phyloP scores from a whole-genome alignment of 495 filamentous ascomycete genomes.

The Penicillium psychrofluorescens region DNA sequence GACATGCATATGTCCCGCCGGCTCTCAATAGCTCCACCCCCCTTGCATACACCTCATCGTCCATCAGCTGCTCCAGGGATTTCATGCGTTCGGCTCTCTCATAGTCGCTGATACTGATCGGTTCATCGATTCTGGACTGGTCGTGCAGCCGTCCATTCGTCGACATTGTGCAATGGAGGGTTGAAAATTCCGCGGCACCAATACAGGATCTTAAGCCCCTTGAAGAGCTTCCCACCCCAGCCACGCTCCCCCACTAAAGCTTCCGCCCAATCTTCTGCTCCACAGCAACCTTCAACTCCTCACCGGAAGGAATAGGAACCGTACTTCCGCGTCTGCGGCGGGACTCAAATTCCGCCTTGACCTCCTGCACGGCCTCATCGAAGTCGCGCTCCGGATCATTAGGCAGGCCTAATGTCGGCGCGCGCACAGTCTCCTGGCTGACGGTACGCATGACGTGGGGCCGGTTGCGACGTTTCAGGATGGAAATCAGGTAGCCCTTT shows the following conservation, averaged over 20 bases:
- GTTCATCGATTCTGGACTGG: too few species aligned
- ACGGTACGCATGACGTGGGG: constrained; percentile 19
- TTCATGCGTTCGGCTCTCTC: too few species aligned
- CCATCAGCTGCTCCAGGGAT: too few species aligned
- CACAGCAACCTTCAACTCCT: constrained; percentile 39
- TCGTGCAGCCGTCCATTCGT: too few species aligned
- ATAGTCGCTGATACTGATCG: too few species aligned
- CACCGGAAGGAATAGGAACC: constrained; percentile 38
- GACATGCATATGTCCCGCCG: too few species aligned
- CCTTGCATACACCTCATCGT: too few species aligned
- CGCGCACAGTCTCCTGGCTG: constrained; percentile 26
- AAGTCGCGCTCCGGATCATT: constrained; percentile 70
- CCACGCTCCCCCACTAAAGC: constrained; percentile 6
- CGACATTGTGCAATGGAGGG: neutral
- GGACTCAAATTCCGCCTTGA: constrained; percentile 60
- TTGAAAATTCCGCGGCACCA: neutral
- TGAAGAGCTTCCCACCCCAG: neutral
- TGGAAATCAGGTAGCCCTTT: constrained; percentile 50
- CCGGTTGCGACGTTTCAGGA: constrained; percentile 51
- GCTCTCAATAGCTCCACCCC: too few species aligned
- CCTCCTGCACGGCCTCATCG: constrained; percentile 70
- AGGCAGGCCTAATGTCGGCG: constrained; percentile 68
- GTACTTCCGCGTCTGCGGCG: constrained; percentile 47
- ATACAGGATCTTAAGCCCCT: neutral
- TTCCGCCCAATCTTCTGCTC: constrained; percentile 40